These are phyloP conservation scores for Wickerhamomyces queroliae DNA, from an alignment of 805 yeast species.

Conservation along the genomic window DNA sequence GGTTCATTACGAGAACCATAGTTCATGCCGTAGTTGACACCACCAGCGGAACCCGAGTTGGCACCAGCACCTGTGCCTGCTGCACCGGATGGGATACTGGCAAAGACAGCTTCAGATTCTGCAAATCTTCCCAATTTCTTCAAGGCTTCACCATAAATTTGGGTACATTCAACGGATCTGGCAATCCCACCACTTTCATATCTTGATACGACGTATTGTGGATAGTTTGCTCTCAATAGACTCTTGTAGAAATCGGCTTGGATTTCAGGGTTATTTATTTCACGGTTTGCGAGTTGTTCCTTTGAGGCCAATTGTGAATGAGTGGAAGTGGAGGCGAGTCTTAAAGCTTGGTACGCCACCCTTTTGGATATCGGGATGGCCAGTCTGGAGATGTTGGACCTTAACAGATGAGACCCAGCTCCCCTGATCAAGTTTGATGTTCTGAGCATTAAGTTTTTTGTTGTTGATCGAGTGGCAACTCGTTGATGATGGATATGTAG, in stretches of 20 bases:
- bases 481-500: neutral
- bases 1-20: conserved; percentile 75
- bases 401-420: neutral
- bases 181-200: conserved; percentile 95
- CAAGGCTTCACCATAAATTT: conserved; percentile 75
- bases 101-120: conserved; percentile 67
- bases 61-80: conserved; percentile 13
- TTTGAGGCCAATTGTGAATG: conserved; percentile 42
- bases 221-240: conserved; percentile 75
- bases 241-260: conserved; percentile 84
- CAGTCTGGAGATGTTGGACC: conserved; percentile 6
- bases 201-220: conserved; percentile 93
- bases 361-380: conserved; percentile 1
- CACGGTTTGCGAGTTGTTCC: conserved; percentile 85
- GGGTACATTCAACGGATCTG: conserved; percentile 70
- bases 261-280: conserved; percentile 55
- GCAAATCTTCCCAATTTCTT: conserved; percentile 69
- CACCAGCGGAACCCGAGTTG: conserved; percentile 16
- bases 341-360: conserved; percentile 3
- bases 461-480: neutral
- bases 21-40: conserved; percentile 26
- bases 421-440: neutral
- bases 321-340: conserved; percentile 17
- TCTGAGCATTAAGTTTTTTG: neutral
- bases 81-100: conserved; percentile 37